Evolutionary conservation across 129 eudicot species (phyloP).

Genomic region (Helichrysum umbraculigerum): DNA sequence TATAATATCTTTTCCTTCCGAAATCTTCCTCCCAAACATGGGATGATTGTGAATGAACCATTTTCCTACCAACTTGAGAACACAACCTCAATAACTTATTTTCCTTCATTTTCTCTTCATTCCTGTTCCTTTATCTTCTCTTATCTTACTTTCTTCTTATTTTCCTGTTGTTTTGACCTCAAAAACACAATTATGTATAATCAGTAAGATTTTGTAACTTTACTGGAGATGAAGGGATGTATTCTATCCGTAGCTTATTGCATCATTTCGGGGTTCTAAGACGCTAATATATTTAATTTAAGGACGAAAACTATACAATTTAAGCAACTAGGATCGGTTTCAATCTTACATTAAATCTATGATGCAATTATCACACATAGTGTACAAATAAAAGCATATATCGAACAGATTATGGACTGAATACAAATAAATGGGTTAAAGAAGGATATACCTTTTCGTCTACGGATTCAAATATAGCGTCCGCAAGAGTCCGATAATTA

Average conservation of each 20-base stretch:
- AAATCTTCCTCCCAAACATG: no score
- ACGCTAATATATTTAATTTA: neutral
- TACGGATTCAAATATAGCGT: constrained; percentile 60
- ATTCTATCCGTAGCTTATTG: neutral
- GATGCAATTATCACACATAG: neutral
- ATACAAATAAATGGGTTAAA: neutral
- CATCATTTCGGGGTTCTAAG: neutral
- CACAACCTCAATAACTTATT: no score
- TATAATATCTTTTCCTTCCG: no score
- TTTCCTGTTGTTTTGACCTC: no score
- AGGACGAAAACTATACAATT: neutral
- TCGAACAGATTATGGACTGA: neutral
- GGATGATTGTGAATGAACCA: no score
- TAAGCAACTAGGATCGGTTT: constrained; percentile 7
- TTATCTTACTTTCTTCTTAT: no score
- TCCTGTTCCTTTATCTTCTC: no score
- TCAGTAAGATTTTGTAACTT: no score
- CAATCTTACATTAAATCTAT: neutral
- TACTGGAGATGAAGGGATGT: no score
- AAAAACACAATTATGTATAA: no score
- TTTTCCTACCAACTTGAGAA: no score
- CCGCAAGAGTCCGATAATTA: constrained; percentile 69
- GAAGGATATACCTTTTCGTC: constrained; percentile 52
- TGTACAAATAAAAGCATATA: constrained; percentile 2
- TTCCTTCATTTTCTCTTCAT: no score